Evolutionary conservation across 768 basidiomycete genomes (phyloP), one percentile per base, ranked within the genome.

Genomic region (Porpolomopsis calyptriformis): DNA sequence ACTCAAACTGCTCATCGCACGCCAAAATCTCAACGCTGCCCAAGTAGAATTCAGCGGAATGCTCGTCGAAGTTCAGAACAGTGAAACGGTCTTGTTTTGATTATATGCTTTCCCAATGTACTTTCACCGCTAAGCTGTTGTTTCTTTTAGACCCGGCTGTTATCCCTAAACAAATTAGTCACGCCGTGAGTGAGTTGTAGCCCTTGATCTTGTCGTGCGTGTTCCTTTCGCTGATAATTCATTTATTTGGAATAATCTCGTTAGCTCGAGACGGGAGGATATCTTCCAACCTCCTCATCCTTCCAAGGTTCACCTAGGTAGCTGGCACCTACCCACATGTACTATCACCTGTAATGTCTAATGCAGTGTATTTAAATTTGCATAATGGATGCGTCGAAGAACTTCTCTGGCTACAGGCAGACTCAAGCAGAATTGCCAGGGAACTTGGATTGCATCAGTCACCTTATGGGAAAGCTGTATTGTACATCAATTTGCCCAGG

Each of bases 1-100:
- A 26, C 67, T 71, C 6, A 85, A 79, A 58, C 68, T 92, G 53
- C 65, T 78, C 27, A 72, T 98, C 22, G 87, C 88, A 0, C 77
- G 96, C 7, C 96, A 98, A 60, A 89, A 96, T 58, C 70, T 92
- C 60, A 96, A 99, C 57, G 94, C 78, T 10, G 68, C 78, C 43
- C 93, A 99, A 66, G 77, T 98, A 37, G 96, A 98, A 62, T 97
- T 94, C 56, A 86, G 85, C 52, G 96, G 98, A 64, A 86, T 96
- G 86, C 72, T 99, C 10, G 80, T 96, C 20, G 96, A 99, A 67
- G 96, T 98, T 64, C 78, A 84, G 60, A 99, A 99, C 58, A 96
- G 94, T 55, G 92, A 86, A n/a, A 84, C 82, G 0, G 76, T 93
- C 87, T 1, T 96, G 94, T 64, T 63, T 82, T 4, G 90, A 96